Evolutionary conservation across 1,284 basidiomycete species (phyloP).

Genomic region (Meira nashicola): DNA sequence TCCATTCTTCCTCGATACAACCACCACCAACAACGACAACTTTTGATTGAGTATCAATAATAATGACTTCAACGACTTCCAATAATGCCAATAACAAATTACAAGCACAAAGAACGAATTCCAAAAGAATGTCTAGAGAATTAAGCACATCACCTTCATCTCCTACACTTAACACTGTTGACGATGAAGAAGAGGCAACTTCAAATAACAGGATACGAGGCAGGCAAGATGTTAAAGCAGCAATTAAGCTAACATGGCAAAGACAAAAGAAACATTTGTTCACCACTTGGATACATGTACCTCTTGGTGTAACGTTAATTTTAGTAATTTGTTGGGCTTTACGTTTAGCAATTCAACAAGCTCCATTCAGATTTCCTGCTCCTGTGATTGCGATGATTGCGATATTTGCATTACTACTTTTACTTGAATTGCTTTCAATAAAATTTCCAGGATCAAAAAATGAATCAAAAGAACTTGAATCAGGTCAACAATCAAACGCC

Average conservation of each 20-base stretch:
- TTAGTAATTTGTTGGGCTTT: conserved; percentile 20
- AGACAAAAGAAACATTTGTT: conserved; percentile 24
- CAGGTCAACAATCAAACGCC: not conserved
- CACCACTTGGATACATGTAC: conserved; percentile 40
- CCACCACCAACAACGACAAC: too few relatives aligned
- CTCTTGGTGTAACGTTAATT: conserved; percentile 19
- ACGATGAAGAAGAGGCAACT: not conserved
- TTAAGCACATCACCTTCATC: too few relatives aligned
- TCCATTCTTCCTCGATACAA: too few relatives aligned
- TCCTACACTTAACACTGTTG: not conserved
- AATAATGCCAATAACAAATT: too few relatives aligned
- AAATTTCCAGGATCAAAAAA: conserved; percentile 16
- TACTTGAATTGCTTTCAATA: conserved; percentile 28
- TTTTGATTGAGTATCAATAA: too few relatives aligned
- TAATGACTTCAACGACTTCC: too few relatives aligned
- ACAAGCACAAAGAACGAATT: too few relatives aligned
- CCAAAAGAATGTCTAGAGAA: too few relatives aligned
- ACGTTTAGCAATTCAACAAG: conserved; percentile 30
- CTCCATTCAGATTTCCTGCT: conserved; percentile 37
- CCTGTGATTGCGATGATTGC: conserved; percentile 34
- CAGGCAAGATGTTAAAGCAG: not conserved
- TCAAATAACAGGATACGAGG: not conserved
- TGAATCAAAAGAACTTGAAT: not conserved
- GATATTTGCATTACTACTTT: conserved; percentile 26
- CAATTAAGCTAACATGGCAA: conserved; percentile 16